phyloP scores from a whole-genome alignment of 306 rosid genomes.

The Fragaria nilgerrensis region DNA sequence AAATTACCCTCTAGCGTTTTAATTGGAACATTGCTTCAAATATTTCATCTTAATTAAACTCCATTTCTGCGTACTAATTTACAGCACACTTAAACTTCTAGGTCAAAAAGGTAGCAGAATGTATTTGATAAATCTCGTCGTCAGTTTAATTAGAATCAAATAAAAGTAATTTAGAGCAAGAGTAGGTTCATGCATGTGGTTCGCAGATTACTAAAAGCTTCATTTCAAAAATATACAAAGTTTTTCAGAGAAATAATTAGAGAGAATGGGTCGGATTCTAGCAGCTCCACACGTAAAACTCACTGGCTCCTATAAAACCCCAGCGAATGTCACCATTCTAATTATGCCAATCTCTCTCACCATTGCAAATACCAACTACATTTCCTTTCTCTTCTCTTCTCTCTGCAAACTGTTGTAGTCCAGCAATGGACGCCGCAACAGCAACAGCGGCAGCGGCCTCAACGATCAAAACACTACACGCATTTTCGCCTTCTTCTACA shows the following conservation, averaged over 20 bases:
- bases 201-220: neutral
- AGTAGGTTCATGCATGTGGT: neutral
- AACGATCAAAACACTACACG: slow-evolving; percentile 6
- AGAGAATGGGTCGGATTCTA: slow-evolving; percentile 11
- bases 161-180: neutral
- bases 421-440: slow-evolving; percentile 17
- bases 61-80: neutral
- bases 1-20: neutral
- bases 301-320: slow-evolving; percentile 15
- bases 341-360: neutral
- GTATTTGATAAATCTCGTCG: neutral
- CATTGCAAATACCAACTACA: neutral
- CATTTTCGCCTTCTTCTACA: neutral
- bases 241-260: neutral
- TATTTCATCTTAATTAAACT: neutral
- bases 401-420: slow-evolving; percentile 12
- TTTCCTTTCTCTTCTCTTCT: neutral
- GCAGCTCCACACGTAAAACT: slow-evolving; percentile 4
- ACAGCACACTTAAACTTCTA: neutral
- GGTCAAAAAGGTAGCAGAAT: neutral
- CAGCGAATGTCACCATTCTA: neutral
- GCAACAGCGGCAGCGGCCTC: slow-evolving; percentile 11
- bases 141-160: neutral
- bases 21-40: neutral
- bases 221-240: neutral